Evolutionary conservation across 2,329 filamentous ascomycete species (phyloP).

Genomic region (Ceratocystis eucalypticola): DNA sequence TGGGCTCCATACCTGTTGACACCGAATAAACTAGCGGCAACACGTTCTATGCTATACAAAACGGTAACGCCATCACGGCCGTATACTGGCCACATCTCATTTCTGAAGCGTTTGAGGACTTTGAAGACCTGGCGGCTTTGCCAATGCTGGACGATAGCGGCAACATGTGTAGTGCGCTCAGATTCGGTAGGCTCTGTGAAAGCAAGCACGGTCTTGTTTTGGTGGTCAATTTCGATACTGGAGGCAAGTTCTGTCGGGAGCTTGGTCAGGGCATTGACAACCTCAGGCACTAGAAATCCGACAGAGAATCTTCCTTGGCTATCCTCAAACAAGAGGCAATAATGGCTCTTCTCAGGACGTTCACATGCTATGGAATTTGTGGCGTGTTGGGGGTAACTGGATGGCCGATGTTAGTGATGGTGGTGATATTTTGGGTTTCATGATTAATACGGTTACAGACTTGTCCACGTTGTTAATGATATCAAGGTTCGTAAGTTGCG

Average conservation of each 20-base stretch:
- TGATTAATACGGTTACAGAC: slow-evolving; percentile 30
- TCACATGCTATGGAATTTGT: slow-evolving; percentile 45
- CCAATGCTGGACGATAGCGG: slow-evolving; percentile 51
- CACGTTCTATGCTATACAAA: slow-evolving; percentile 64
- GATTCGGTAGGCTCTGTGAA: slow-evolving; percentile 44
- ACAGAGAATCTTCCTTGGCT: slow-evolving; percentile 50
- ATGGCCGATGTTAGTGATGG: neutral
- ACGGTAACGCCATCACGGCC: slow-evolving; percentile 42
- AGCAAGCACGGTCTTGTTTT: slow-evolving; percentile 49
- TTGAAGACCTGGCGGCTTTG: slow-evolving; percentile 57
- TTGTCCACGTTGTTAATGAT: slow-evolving; percentile 40
- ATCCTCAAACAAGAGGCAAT: slow-evolving; percentile 50
- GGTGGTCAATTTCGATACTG: slow-evolving; percentile 47
- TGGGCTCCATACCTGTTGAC: slow-evolving; percentile 68
- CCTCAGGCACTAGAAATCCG: slow-evolving; percentile 43
- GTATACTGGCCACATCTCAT: slow-evolving; percentile 71
- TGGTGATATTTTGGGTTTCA: too few relatives aligned
- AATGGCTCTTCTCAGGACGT: slow-evolving; percentile 46
- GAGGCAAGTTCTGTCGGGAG: slow-evolving; percentile 40
- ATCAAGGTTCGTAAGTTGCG: slow-evolving; percentile 32
- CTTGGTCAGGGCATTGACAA: slow-evolving; percentile 36
- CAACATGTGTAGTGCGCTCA: slow-evolving; percentile 45
- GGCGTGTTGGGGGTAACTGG: slow-evolving; percentile 65
- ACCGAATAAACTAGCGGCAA: slow-evolving; percentile 60
- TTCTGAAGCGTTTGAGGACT: slow-evolving; percentile 63